Evolutionary conservation across 2,329 filamentous ascomycete genomes (phyloP).

Genomic region (Ophiostoma piceae): DNA sequence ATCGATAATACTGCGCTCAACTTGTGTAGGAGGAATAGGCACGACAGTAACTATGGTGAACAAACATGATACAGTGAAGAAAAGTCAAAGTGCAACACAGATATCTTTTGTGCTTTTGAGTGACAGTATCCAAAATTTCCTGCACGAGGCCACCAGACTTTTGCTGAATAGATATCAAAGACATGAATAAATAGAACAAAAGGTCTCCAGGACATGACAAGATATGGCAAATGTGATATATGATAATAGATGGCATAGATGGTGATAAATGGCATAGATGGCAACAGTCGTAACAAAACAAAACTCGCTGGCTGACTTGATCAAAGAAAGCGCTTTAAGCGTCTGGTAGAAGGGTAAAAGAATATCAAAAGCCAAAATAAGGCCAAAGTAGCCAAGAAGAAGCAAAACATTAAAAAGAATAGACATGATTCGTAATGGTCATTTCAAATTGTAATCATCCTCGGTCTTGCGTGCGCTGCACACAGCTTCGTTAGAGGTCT

Average conservation of each 20-base stretch:
- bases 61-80: not conserved
- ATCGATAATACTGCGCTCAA: not conserved
- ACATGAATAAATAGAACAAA: not conserved
- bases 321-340: conserved; percentile 6
- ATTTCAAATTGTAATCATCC: conserved; percentile 5
- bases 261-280: not conserved
- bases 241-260: not conserved
- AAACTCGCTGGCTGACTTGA: conserved; percentile 17
- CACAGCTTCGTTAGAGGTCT: not conserved
- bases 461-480: not conserved
- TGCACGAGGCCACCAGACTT: conserved; percentile 6
- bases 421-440: conserved; percentile 9
- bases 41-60: not conserved
- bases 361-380: not conserved
- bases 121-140: not conserved
- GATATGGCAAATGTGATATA: not conserved
- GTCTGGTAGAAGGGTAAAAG: not conserved
- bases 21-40: not conserved
- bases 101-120: not conserved
- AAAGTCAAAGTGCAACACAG: not conserved
- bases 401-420: conserved; percentile 6
- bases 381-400: not conserved
- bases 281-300: not conserved
- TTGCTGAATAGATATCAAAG: not conserved
- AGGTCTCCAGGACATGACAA: conserved; percentile 17